Conservation (phyloP, 2,329 filamentous ascomycete genomes). For the Apiospora rasikravindrae region DNA sequence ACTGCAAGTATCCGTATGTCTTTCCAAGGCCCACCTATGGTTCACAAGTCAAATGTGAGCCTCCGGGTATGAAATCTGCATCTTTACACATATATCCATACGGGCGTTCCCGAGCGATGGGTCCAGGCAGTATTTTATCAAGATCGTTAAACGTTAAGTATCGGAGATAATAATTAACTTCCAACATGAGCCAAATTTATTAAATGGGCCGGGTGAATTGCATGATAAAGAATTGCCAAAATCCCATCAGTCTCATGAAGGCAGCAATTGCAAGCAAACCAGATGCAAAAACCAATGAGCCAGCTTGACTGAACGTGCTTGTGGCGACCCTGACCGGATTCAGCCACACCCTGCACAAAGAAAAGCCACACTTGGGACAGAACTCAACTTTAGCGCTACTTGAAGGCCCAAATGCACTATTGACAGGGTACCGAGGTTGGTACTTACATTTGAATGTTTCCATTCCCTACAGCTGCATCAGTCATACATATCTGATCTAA, state of each 20-base stretch:
- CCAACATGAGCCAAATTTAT: background rate
- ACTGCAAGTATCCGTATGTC: background rate
- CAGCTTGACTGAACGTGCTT: background rate
- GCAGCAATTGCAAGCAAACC: background rate
- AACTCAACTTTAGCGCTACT: background rate
- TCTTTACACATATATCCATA: background rate
- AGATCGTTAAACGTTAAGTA: background rate
- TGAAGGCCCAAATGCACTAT: background rate
- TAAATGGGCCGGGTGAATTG: background rate
- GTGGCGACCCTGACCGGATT: background rate
- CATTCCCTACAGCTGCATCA: background rate
- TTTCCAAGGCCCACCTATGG: background rate
- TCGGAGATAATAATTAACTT: background rate
- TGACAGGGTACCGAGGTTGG: background rate
- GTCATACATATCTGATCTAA: background rate
- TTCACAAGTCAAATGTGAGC: background rate
- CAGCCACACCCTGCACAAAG: background rate
- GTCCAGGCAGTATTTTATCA: background rate
- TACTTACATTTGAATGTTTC: background rate
- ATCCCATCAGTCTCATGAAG: background rate
- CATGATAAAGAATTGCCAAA: background rate
- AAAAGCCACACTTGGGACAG: background rate
- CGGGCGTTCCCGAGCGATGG: background rate
- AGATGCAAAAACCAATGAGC: background rate
- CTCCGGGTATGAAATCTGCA: background rate